Base-by-base conservation (phyloP, 805 yeast genomes). In the Starmerella geochares region DNA sequence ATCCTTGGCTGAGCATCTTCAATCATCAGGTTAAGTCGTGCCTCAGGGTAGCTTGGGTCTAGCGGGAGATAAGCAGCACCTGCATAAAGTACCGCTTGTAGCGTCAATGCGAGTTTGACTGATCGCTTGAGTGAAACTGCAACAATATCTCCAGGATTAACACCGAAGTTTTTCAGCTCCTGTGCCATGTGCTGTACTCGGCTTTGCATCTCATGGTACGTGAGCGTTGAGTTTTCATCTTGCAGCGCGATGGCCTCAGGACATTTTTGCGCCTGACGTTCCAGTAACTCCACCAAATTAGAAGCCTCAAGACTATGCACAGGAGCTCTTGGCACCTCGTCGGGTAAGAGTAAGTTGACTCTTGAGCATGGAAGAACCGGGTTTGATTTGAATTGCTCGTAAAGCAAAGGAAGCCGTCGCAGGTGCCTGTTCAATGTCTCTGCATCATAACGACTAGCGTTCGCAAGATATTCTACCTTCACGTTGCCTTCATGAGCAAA, bases 1-100 rank as follows among this genome's bases (percentile, higher is more conserved):
- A 53, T 37, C 27, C 28, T 39, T 2, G 55, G 55, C 25, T 43
- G 19, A 10, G 55, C 51, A 27, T 53, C 53, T 2, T 43, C 48
- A 24, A 53, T 24, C 55, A 53, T 53, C 21, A 47, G n/a, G 7
- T 43, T 7, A 17, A 53, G 11, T 1, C 55, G 25, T 2, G 49
- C 53, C 5, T 16, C 10, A 16, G 55, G 55, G 29, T 53, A 50
- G 19, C 47, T 37, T 2, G 44, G 46, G 27, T 53, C 55, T 2
- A 53, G 40, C 10, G 55, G 53, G 7, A 53, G 37, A 45, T 47
- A 53, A 1, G 51, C 47, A 2, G 53, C 55, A 0, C 55, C 55
- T 4, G 24, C 33, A 2, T 4, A 3, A 3, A 51, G 29, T 3
- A 50, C 24, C 2, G 53, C 53, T 20, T 53, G 55, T 13, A 53